Base-by-base conservation (phyloP, 257 asterid genomes). In the Solanum clarkiae region DNA sequence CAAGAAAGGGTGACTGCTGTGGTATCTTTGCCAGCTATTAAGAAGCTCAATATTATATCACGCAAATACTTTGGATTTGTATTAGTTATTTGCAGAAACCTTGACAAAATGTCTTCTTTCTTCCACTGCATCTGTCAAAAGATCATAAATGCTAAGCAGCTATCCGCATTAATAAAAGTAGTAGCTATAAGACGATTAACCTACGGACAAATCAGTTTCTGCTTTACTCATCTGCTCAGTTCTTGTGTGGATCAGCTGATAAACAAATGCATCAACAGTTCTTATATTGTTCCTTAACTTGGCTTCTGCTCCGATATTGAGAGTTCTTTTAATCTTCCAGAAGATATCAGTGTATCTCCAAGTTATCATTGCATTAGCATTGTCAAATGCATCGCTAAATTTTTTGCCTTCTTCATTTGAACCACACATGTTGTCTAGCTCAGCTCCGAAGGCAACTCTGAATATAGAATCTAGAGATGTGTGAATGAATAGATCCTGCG, bases 21-120 rank as follows among this genome's bases (percentile, higher is more conserved):
- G 26, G 26, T 26, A 26, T 26, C 26, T 26, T 26, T 26, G 26
- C 26, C 26, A 26, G 26, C 26, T 26, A 26, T 26, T 26, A 26
- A 26, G 26, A 26, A 26, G 26, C 26, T 26, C 26, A 26, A 26
- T 26, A 26, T 26, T 26, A 26, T 26, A 26, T 26, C 26, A 26
- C 26, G 26, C 26, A 26, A 26, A 26, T 26, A 26, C 26, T 26
- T 26, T 26, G 26, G 26, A 26, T 26, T 26, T 26, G 26, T 26
- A 26, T 26, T 26, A 26, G 26, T 26, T 26, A 51, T 22, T 79
- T 87, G 90, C 85, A 92, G 69, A 56, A 92, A 91, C 86, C 94
- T 89, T 29, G 94, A 89, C 86, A 92, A 86, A 45, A 92, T 89
- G 89, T 93, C 94, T 22, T 91, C 93, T 86, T 90, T 93, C 83